Conservation (phyloP, 2,329 filamentous ascomycete genomes). For the Myriosclerotinia duriaeana region DNA sequence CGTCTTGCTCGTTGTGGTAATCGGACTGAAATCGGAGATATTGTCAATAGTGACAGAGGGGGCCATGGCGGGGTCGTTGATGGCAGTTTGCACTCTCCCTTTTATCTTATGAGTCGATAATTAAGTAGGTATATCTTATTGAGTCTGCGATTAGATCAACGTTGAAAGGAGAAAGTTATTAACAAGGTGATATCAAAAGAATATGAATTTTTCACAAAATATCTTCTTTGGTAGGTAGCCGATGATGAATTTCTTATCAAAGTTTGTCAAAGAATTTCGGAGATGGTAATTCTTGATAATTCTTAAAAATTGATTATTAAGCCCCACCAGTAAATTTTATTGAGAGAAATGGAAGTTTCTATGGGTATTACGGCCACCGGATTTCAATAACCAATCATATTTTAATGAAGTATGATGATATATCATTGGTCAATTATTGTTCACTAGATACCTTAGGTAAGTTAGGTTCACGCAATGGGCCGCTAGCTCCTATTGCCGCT, state of each 20-base stretch:
- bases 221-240: conserved; percentile 2
- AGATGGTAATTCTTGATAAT: conserved; percentile 14
- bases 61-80: conserved; percentile 32
- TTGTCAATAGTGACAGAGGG: conserved; percentile 39
- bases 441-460: neutral
- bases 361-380: neutral
- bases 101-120: neutral
- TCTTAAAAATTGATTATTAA: conserved; percentile 23
- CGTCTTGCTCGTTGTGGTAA: conserved; percentile 28
- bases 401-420: too few relatives aligned
- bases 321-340: conserved; percentile 4
- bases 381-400: neutral
- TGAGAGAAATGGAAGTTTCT: neutral
- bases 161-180: too few relatives aligned
- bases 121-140: neutral
- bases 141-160: neutral
- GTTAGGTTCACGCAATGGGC: neutral
- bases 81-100: neutral
- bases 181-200: neutral
- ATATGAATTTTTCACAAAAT: conserved; percentile 5
- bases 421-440: neutral
- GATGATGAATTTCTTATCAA: conserved; percentile 20
- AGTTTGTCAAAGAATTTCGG: conserved; percentile 5
- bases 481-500: too few relatives aligned
- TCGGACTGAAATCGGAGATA: conserved; percentile 38